Percentiles rank a stretch among this genome's conserved stretches.
These are phyloP conservation scores for Fusarium coicis DNA, from an alignment of 2,329 filamentous ascomycete genomes.

Conservation along the genomic window DNA sequence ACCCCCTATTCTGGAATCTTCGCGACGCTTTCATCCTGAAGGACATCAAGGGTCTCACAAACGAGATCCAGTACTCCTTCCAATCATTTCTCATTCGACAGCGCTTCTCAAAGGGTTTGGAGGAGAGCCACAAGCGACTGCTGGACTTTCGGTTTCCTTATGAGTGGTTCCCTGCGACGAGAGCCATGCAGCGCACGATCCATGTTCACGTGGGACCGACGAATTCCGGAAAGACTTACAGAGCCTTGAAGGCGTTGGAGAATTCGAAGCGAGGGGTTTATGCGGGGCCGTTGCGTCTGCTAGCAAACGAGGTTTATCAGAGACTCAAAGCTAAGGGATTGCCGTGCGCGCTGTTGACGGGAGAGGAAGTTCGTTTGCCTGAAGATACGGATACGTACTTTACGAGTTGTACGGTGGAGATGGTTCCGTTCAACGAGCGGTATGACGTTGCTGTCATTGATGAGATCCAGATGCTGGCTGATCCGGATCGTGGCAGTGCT, in stretches of 20 bases:
- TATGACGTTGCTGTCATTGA: slow-evolving; percentile 96
- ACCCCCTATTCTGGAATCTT: slow-evolving; percentile 68
- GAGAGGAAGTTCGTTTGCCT: slow-evolving; percentile 84
- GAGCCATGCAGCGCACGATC: slow-evolving; percentile 81
- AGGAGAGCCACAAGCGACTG: slow-evolving; percentile 70
- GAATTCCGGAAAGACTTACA: slow-evolving; percentile 98
- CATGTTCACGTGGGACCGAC: slow-evolving; percentile 96
- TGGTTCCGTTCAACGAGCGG: slow-evolving; percentile 66
- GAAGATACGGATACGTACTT: slow-evolving; percentile 68
- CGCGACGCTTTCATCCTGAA: slow-evolving; percentile 67
- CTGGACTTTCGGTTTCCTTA: slow-evolving; percentile 89
- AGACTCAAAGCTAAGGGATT: slow-evolving; percentile 83
- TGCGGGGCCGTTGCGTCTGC: slow-evolving; percentile 85
- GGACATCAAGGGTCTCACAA: slow-evolving; percentile 61
- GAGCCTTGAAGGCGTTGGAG: slow-evolving; percentile 87
- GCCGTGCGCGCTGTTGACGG: slow-evolving; percentile 84
- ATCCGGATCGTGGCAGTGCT: slow-evolving; percentile 83
- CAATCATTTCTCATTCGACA: slow-evolving; percentile 70
- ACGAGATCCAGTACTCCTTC: slow-evolving; percentile 75
- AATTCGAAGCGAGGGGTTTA: slow-evolving; percentile 82
- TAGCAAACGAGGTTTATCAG: slow-evolving; percentile 96
- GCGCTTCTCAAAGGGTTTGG: slow-evolving; percentile 65
- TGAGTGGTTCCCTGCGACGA: slow-evolving; percentile 91
- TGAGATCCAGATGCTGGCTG: slow-evolving; percentile 97
- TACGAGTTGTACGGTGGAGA: slow-evolving; percentile 93